Evolutionary conservation across 2,329 filamentous ascomycete genomes (phyloP).

Genomic region (Hirsutella minnesotensis): DNA sequence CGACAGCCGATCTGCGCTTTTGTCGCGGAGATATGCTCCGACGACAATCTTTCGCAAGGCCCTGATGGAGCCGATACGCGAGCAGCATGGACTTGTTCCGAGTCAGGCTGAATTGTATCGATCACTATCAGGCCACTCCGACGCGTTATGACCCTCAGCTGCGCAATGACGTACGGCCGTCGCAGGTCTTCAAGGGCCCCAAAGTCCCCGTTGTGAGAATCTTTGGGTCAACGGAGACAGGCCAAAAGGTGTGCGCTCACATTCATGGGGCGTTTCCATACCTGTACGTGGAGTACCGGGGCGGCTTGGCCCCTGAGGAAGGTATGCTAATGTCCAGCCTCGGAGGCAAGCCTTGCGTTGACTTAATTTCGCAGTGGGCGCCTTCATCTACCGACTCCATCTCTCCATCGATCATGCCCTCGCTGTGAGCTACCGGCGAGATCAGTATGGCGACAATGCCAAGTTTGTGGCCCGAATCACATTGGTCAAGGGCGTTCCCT

Average conservation of each 20-base stretch:
- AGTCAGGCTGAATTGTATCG: slow-evolving; percentile 88
- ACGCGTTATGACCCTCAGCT: slow-evolving; percentile 73
- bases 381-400: slow-evolving; percentile 68
- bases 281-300: slow-evolving; percentile 79
- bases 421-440: slow-evolving; percentile 70
- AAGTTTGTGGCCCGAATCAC: slow-evolving; percentile 82
- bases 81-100: slow-evolving; percentile 57
- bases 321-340: slow-evolving; percentile 32
- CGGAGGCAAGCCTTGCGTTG: slow-evolving; percentile 1
- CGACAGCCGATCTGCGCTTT: not conserved
- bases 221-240: slow-evolving; percentile 87
- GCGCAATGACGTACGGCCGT: slow-evolving; percentile 48
- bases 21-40: not conserved
- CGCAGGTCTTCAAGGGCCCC: slow-evolving; percentile 49
- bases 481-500: slow-evolving; percentile 83
- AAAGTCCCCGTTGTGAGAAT: slow-evolving; percentile 78
- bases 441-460: slow-evolving; percentile 53
- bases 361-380: slow-evolving; percentile 41
- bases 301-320: slow-evolving; percentile 51
- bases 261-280: slow-evolving; percentile 95
- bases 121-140: slow-evolving; percentile 77
- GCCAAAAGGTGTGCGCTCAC: slow-evolving; percentile 92
- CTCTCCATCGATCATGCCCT: slow-evolving; percentile 85
- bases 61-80: slow-evolving; percentile 8
- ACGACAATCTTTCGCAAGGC: not conserved